These are phyloP conservation scores for Pleurostoma richardsiae DNA, from an alignment of 2,329 filamentous ascomycete genomes.

Conservation along the genomic window DNA sequence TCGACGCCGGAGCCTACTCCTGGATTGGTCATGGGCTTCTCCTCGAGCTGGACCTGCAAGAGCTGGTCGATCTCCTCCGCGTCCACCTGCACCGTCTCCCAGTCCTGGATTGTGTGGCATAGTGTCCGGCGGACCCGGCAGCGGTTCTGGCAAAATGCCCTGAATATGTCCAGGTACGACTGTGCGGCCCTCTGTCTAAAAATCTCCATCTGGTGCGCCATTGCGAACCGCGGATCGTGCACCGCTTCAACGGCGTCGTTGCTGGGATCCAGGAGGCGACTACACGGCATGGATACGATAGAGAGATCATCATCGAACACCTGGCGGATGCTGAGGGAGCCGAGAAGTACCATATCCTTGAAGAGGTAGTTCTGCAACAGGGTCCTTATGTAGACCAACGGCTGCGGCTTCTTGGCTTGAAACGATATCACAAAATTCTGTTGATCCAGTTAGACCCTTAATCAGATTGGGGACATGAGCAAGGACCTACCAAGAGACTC, in stretches of 20 bases:
- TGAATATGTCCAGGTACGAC: constrained; percentile 78
- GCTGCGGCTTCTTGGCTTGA: constrained; percentile 74
- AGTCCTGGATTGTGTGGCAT: constrained; percentile 75
- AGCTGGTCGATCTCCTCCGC: constrained; percentile 71
- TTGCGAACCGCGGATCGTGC: constrained; percentile 67
- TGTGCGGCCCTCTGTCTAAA: constrained; percentile 58
- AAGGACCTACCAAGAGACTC: constrained; percentile 55
- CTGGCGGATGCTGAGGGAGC: constrained; percentile 63
- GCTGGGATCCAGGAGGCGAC: constrained; percentile 62
- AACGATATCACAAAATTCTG: constrained; percentile 72
- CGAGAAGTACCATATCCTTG: constrained; percentile 64
- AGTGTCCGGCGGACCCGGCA: constrained; percentile 87
- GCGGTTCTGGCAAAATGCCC: constrained; percentile 83
- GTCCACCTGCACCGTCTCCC: constrained; percentile 79
- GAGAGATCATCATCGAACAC: constrained; percentile 80
- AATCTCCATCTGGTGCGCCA: constrained; percentile 68
- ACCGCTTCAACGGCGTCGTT: constrained; percentile 75
- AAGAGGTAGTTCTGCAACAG: constrained; percentile 74
- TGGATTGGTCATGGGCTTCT: constrained; percentile 51
- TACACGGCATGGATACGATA: constrained; percentile 68
- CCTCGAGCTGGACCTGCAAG: constrained; percentile 55
- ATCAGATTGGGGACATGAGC: constrained; percentile 14
- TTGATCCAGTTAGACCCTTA: constrained; percentile 8
- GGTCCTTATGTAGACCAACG: constrained; percentile 77
- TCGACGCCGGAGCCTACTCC: constrained; percentile 34